Base-by-base conservation (phyloP, 2,329 filamentous ascomycete genomes). In the Stagonosporopsis chrysanthemi region DNA sequence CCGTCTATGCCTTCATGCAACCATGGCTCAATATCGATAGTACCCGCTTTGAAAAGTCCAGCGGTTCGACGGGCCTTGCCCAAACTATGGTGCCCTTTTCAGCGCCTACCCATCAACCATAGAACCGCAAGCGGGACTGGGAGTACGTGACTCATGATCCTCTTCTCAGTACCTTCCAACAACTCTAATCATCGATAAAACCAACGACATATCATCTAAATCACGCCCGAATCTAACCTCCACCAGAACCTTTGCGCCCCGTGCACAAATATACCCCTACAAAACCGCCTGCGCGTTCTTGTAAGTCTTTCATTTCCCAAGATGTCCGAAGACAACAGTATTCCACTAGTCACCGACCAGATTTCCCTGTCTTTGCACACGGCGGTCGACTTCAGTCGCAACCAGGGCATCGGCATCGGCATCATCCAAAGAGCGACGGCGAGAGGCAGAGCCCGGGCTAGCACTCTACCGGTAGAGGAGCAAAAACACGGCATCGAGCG, bases 161-260 rank as follows among this genome's bases (percentile, higher is more conserved):
- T 48, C 31, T 19, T 48, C 45, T 39, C 23, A 48, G n/a, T 39
- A 22, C 33, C 33, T 48, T 38, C 17, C 19, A 36, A 17, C 29
- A 29, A n/a, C 19, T 43, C 40, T 42, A 12, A 22, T 33, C 5
- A 7, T 33, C 26, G 7, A 45, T 8, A 22, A 23, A 45, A 28
- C 42, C 57, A 83, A 86, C 72, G 86, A 86, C 71, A 77, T 86
- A 53, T 67, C 17, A 45, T 2, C 26, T 33, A 12, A 45, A 47
- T 70, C 86, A 4, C 74, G 82, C 56, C 74, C 79, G 0, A 84
- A 86, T 45, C 33, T 33, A 17, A 26, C 42, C 11, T 33, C 19
- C 2, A 19, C 19, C 2, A 15, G 12, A 8, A 33, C 23, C 28
- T 26, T 29, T 26, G 15, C 19, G 3, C 19, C 19, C 19, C 19